Evolutionary conservation across 768 basidiomycete species (phyloP), one percentile per base, ranked within the genome.

Genomic region (Auriscalpium microsporum): DNA sequence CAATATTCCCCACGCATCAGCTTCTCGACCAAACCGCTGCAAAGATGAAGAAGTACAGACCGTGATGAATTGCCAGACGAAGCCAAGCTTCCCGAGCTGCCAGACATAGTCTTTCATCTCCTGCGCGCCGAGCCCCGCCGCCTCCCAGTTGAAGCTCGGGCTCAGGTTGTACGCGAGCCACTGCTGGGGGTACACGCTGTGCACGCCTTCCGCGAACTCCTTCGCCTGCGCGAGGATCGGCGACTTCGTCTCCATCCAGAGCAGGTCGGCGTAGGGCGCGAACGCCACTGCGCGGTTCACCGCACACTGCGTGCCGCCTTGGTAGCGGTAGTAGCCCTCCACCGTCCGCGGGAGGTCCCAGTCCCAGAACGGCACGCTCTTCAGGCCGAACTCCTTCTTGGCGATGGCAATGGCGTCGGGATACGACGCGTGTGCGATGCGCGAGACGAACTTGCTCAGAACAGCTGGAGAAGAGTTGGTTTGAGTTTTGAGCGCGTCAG

Each of bases 41-140:
- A 4, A 11, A 40, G 8, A n/a, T n/a, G n/a, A 28, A 8, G 47
- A 38, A 19, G n/a, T 21, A 68, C 88, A 64, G 51, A 94, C 91
- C 62, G 94, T 96, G 71, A 97, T 96, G 76, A 99, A 98, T 71
- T 98, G 94, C 94, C 94, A 98, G 63, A 94, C 86, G 71, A 97
- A 98, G 37, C 94, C 94, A 48, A 96, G 82, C 75, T 88, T 94
- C 48, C 91, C 95, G 23, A 99, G 77, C 64, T 91, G 80, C 95
- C 94, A 95, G 38, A 97, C 81, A 68, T 81, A 98, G 40, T 78
- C 72, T 69, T 90, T 78, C 92, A 92, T 98, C 62, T 94, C 91
- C 59, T 77, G 76, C 63, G 85, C 79, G 45, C 79, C 83, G 16
- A 99, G 78, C 14, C 96, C 96, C 13, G 95, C 95, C 1, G 91